A percentile compares a stretch with the other conserved stretches of the same genome.
Conservation (phyloP, 2,329 filamentous ascomycete genomes). For the Fusarium sambucinum region DNA sequence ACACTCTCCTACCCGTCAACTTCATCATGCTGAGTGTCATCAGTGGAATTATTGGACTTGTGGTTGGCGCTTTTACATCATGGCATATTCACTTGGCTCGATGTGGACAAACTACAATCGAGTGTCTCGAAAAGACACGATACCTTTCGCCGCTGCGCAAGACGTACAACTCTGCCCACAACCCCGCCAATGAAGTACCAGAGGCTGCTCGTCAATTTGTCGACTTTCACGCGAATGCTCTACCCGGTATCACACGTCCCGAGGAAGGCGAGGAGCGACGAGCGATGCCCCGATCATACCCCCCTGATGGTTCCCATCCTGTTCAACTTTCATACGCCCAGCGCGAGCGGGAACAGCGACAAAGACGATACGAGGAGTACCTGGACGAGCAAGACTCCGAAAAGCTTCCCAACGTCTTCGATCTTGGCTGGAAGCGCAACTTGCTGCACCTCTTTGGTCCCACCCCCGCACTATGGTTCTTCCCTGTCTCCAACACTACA, state of each 20-base stretch:
- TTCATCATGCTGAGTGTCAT: constrained; percentile 89
- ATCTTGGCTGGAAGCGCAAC: constrained; percentile 86
- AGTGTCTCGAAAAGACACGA: constrained; percentile 94
- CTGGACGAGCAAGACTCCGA: constrained; percentile 90
- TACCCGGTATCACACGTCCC: constrained; percentile 82
- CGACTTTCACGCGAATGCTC: constrained; percentile 83
- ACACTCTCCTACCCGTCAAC: constrained; percentile 87
- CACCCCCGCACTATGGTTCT: constrained; percentile 76
- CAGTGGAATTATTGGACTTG: constrained; percentile 89
- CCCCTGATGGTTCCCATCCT: constrained; percentile 53
- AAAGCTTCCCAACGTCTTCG: constrained; percentile 92
- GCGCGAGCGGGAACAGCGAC: constrained; percentile 66
- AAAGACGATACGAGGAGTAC: constrained; percentile 74
- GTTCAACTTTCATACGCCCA: constrained; percentile 66
- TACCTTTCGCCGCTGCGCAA: constrained; percentile 85
- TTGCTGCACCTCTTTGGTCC: constrained; percentile 84
- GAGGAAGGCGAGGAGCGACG: constrained; percentile 80
- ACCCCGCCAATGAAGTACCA: constrained; percentile 62
- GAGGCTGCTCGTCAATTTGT: constrained; percentile 77
- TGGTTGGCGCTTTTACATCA: constrained; percentile 86
- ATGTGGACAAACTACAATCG: constrained; percentile 90
- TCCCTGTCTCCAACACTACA: constrained; percentile 86
- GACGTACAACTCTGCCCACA: constrained; percentile 73
- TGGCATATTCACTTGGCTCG: constrained; percentile 91
- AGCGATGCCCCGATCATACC: constrained; percentile 42